Conservation (phyloP, 495 filamentous ascomycete species). For the Rostrohypoxylon terebratum region DNA sequence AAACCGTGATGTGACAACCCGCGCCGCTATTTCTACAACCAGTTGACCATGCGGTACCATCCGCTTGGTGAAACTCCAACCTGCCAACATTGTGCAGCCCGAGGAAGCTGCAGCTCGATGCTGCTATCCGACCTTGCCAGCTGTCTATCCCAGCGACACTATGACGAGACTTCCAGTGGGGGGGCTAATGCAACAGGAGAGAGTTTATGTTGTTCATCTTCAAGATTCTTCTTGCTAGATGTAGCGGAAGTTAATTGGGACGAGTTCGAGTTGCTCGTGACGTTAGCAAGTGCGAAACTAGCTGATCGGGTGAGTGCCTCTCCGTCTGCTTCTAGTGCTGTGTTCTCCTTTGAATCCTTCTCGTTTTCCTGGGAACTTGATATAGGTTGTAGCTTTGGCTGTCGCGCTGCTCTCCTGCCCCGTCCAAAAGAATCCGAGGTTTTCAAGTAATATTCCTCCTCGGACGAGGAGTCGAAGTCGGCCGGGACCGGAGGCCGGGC, state of each 20-base stretch:
- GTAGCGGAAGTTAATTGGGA: constrained; percentile 5
- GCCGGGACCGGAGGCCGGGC: constrained; percentile 13
- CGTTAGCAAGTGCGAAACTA: constrained; percentile 31
- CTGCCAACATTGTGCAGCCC: constrained; percentile 6
- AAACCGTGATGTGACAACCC: constrained; percentile 11
- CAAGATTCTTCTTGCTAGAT: not conserved
- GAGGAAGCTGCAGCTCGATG: constrained; percentile 14
- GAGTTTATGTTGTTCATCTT: not conserved
- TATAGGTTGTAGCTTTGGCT: constrained; percentile 39
- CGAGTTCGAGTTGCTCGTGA: constrained; percentile 22
- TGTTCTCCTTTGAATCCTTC: constrained; percentile 39
- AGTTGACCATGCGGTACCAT: constrained; percentile 18
- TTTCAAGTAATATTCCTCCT: constrained; percentile 35
- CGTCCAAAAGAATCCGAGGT: constrained; percentile 43
- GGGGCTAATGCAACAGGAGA: constrained; percentile 20
- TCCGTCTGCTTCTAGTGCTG: constrained; percentile 9
- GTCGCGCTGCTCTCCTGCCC: constrained; percentile 33
- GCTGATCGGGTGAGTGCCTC: constrained; percentile 31
- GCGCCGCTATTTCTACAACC: constrained; percentile 35
- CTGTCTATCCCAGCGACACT: constrained; percentile 24
- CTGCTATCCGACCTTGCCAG: constrained; percentile 21
- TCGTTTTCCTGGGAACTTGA: constrained; percentile 43
- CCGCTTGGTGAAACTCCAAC: constrained; percentile 13
- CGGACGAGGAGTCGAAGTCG: constrained; percentile 41
- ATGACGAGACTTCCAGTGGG: constrained; percentile 21